phyloP scores from a whole-genome alignment of 176 grass and related monocot genomes.

The Aegilops tauschii region DNA sequence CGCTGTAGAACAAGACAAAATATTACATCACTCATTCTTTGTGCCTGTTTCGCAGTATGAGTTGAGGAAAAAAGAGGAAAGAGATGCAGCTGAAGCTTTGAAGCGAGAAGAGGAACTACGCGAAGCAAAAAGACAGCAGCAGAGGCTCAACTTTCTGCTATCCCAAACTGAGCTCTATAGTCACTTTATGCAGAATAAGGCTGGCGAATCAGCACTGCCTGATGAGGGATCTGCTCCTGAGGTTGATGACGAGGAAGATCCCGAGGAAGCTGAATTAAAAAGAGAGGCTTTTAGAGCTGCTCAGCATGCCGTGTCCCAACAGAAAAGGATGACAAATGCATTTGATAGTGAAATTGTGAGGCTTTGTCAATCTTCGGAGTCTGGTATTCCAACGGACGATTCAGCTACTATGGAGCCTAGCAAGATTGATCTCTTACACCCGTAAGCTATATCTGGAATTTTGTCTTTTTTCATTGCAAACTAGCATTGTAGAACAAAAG shows the following conservation, averaged over 20 bases:
- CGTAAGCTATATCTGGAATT: conserved; percentile 64
- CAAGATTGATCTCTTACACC: conserved; percentile 90
- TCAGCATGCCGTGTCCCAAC: conserved; percentile 86
- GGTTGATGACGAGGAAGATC: conserved; percentile 72
- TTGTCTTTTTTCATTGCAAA: background rate
- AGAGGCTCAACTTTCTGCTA: conserved; percentile 93
- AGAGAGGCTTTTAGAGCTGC: conserved; percentile 89
- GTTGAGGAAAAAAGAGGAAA: conserved; percentile 97
- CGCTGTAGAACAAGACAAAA: background rate
- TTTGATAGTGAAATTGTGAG: conserved; percentile 91
- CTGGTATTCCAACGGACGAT: conserved; percentile 51
- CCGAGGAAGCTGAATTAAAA: conserved; percentile 87
- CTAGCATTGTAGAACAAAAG: background rate
- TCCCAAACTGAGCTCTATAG: conserved; percentile 99
- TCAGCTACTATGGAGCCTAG: conserved; percentile 51
- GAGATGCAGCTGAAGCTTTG: conserved; percentile 91
- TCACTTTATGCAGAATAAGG: conserved; percentile 98
- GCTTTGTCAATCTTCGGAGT: conserved; percentile 60
- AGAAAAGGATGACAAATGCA: conserved; percentile 92
- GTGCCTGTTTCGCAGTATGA: conserved; percentile 59
- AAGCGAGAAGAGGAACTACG: conserved; percentile 91
- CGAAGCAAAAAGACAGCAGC: conserved; percentile 98
- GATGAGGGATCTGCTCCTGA: conserved; percentile 49
- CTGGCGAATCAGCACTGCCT: conserved; percentile 48
- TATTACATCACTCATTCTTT: conserved; percentile 11